phyloP scores from a whole-genome alignment of 768 basidiomycete species.

The Suillus cothurnatus region DNA sequence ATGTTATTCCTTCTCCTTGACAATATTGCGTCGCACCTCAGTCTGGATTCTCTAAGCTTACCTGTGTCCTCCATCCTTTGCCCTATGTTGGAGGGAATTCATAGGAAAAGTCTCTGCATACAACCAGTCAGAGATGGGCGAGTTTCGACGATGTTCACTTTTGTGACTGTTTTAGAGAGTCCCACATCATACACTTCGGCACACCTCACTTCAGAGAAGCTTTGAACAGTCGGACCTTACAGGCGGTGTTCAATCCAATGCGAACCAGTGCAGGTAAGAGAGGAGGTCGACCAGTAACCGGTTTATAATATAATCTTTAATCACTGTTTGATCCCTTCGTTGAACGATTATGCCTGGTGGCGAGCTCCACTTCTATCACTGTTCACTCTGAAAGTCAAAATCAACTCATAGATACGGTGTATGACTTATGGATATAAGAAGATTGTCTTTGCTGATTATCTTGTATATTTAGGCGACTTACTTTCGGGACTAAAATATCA shows the following conservation, averaged over 20 bases:
- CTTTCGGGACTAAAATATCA: conserved; percentile 66
- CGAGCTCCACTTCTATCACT: conserved; percentile 54
- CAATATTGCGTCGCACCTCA: not conserved
- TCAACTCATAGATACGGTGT: conserved; percentile 31
- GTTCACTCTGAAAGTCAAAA: conserved; percentile 61
- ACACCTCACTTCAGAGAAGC: conserved; percentile 78
- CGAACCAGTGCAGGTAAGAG: conserved; percentile 49
- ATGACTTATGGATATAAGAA: not conserved
- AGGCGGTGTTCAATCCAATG: conserved; percentile 80
- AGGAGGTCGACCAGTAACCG: conserved; percentile 49
- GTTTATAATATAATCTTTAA: conserved; percentile 39
- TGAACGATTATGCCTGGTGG: conserved; percentile 68
- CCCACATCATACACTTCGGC: too few species aligned
- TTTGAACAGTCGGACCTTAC: conserved; percentile 92
- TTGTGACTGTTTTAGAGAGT: conserved; percentile 63
- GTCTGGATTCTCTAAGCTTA: not conserved
- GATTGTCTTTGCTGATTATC: not conserved
- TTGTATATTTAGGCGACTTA: conserved; percentile 52
- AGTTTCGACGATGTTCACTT: conserved; percentile 79
- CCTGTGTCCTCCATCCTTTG: not conserved
- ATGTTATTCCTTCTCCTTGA: too few species aligned
- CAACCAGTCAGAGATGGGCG: conserved; percentile 79
- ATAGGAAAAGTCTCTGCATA: conserved; percentile 53
- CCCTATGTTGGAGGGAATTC: conserved; percentile 23
- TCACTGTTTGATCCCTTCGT: conserved; percentile 70